phyloP scores from a whole-genome alignment of 345 rosid genomes.

The Syzygium aqueum region DNA sequence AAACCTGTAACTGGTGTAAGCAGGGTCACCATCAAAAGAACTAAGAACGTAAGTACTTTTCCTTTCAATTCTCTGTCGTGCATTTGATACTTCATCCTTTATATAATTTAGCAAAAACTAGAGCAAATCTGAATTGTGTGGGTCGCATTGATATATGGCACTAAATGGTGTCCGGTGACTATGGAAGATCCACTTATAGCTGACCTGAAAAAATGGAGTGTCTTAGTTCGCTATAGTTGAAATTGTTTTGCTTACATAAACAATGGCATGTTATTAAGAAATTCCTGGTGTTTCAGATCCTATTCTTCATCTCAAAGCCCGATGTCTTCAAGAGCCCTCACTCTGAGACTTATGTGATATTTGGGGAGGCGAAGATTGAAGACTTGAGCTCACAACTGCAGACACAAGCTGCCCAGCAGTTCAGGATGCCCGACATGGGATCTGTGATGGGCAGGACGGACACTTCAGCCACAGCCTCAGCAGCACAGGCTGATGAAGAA shows the following conservation, averaged over 20 bases:
- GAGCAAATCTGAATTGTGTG: neutral
- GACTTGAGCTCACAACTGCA: slow-evolving; percentile 90
- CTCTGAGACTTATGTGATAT: slow-evolving; percentile 76
- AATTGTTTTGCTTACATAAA: neutral
- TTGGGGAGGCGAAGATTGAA: slow-evolving; percentile 90
- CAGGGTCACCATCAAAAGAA: slow-evolving; percentile 79
- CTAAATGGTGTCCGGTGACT: neutral
- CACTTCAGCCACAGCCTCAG: slow-evolving; percentile 24
- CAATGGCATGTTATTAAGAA: neutral
- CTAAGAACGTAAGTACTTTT: slow-evolving; percentile 45
- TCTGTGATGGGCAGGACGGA: slow-evolving; percentile 54
- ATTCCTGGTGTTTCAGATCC: slow-evolving; percentile 31
- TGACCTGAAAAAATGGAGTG: neutral
- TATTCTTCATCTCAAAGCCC: slow-evolving; percentile 77
- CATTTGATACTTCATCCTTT: neutral
- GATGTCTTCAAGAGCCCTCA: slow-evolving; percentile 88
- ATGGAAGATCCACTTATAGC: neutral
- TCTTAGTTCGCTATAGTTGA: neutral
- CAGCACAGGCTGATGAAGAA: slow-evolving; percentile 52
- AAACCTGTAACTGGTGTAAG: slow-evolving; percentile 71
- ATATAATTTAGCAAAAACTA: neutral
- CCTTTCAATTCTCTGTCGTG: neutral
- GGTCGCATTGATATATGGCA: neutral
- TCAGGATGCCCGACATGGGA: slow-evolving; percentile 68
- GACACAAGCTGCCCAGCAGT: slow-evolving; percentile 88